Base-by-base conservation (phyloP, 2,329 filamentous ascomycete genomes). In the Venturia effusa region DNA sequence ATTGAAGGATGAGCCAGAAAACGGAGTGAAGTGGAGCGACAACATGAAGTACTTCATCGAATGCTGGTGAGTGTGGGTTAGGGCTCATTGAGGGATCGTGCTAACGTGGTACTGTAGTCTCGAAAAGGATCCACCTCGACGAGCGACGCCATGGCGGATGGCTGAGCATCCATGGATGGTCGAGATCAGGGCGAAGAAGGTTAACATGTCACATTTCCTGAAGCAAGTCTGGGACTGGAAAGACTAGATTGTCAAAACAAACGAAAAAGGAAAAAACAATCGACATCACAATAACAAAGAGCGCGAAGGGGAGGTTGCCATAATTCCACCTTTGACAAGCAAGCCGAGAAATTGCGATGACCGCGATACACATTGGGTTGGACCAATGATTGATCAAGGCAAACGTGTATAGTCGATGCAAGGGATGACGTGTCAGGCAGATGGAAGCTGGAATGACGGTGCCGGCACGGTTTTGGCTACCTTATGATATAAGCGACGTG, bases 11-110 rank as follows among this genome's bases (percentile, higher is more conserved):
- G 94, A 99, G 76, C 90, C 90, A 0, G 86, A 91, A 39, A 90
- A 89, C 69, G 87, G 88, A 65, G 95, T 99, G 69, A 88, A 88
- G 73, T 99, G 94, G 94, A 96, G 90, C 69, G 90, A 95, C 70
- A 96, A 90, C 72, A 97, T 99, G 78, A 99, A 99, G 76, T 97
- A 97, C 75, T 99, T 99, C 71, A 97, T 99, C 70, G 92, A 97
- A 78, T 97, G 92, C 84, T 97, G 94, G 93, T 97, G 84, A 74
- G 90, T 87, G 64, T 6, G 13, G 24, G 34, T 3, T 39, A 30
- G 24, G 11, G 22, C 22, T 51, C 19, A 43, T 19, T n/a, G 17
- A 30, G 19, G 19, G 22, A 59, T n/a, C 60, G 40, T 59, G 65
- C 72, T 76, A 68, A 75, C 67, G 22, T 37, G 1, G 32, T 24